Evolutionary conservation across 192 early-diverging fungal species (phyloP), one percentile per base, ranked within the genome.

Genomic region (Phlyctochytrium bullatum): DNA sequence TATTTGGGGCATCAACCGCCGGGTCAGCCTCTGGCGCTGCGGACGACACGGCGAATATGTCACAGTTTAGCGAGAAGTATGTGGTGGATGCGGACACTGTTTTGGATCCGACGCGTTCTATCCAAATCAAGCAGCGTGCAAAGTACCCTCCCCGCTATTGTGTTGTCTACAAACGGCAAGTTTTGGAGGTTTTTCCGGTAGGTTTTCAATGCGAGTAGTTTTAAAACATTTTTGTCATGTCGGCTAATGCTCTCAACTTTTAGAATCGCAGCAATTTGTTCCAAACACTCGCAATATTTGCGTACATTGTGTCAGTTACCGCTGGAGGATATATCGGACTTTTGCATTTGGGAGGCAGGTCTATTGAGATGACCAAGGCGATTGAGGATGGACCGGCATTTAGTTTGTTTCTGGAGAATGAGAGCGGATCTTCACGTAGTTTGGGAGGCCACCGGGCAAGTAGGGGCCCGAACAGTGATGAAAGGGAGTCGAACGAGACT

Each of bases 221-320:
- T n/a, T n/a, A n/a, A n/a, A n/a, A 24, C n/a, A 56, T 71, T 36
- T 62, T 62, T 52, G 23, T 20, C 6, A 10, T 10, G 10, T 62
- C 33, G n/a, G 20, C 16, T 33, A 33, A 20, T 33, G 24, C 60
- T 29, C 10, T 33, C 4, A 33, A 14, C 10, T 36, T 30, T 17
- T 31, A 80, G 79, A 70, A 79, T 24, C 76, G 79, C 31, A 78
- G 79, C 65, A 78, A 80, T 60, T 60, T 76, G 17, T 78, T 80
- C 62, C 73, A 79, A 23, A 66, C 70, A 20, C 56, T 78, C 12
- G 59, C 68, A 20, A 31, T 80, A 12, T 80, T 78, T 68, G 73
- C 72, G 20, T 69, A 70, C 63, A 80, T 76, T 62, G 62, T 79
- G 30, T 69, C 59, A 23, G 30, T 60, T 6, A 64, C 72, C 16